Base-by-base conservation (phyloP, 2,329 filamentous ascomycete genomes). In the Chaetoscypha palmicola region DNA sequence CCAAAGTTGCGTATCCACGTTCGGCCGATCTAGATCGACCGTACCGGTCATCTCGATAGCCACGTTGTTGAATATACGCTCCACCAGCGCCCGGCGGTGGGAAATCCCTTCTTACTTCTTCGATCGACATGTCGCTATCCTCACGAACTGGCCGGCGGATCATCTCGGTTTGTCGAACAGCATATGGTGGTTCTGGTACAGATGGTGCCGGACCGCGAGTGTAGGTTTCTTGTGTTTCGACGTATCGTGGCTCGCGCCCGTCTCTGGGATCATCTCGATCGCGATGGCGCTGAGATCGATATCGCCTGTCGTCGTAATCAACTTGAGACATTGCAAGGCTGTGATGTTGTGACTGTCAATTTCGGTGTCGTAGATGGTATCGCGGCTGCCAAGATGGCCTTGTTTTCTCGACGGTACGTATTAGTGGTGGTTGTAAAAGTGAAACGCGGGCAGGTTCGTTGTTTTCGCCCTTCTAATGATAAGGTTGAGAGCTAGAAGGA, bases 51-150 rank as follows among this genome's bases (percentile, higher is more conserved):
- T 57, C 53, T 49, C 58, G 53, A 45, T 48, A 50, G 45, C 56
- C 46, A 31, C 51, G 47, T 23, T 56, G 49, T 41, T 49, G 48
- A 43, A 38, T 42, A 26, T 58, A 58, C 38, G 44, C 52, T 28
- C 43, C 54, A 21, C 49, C 47, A 21, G 49, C 47, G 8, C 46
- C 50, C 11, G 58, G 79, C 5, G 87, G 86, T 23, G 86, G 86
- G 58, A 94, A 94, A 55, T 94, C 86, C 54, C 88, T 81, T 52
- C 79, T 79, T 48, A 94, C 79, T 66, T 94, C 86, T 66, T 95
- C 90, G 60, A 94, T 66, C 2, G 81, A 81, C 20, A 83, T 68
- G 35, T 82, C 81, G 63, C 83, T 89, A 58, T 88, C 83, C 61
- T 90, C 82, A 52, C 83, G 81, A 38, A 69, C 62, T 44, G 59